Conservation (phyloP, 352 stramenopile genomes). For the Globisporangium okanoganense region DNA sequence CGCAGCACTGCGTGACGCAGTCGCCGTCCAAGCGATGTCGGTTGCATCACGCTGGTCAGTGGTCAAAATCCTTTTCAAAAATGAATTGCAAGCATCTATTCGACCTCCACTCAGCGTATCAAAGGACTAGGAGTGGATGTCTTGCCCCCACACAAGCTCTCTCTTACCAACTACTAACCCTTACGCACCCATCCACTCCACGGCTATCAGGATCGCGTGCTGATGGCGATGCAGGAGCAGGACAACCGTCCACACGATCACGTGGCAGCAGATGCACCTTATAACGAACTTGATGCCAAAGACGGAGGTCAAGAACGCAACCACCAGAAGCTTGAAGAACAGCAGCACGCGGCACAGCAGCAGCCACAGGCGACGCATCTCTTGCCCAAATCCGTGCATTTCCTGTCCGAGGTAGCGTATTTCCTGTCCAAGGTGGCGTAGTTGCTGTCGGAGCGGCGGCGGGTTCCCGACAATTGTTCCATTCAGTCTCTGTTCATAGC, state of each 20-base stretch:
- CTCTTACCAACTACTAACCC: too few species aligned
- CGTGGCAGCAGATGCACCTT: constrained; percentile 33
- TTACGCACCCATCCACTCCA: too few species aligned
- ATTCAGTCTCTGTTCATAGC: constrained; percentile 40
- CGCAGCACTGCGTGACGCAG: too few species aligned
- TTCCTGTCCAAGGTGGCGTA: neutral
- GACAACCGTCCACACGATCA: constrained; percentile 11
- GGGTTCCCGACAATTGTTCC: constrained; percentile 28
- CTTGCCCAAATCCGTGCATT: neutral
- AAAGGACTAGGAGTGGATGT: too few species aligned
- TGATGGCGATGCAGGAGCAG: neutral
- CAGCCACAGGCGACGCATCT: neutral
- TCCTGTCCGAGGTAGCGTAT: neutral
- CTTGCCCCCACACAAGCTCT: too few species aligned
- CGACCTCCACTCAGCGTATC: too few species aligned
- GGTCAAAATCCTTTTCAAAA: too few species aligned
- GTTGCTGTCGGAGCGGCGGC: constrained; percentile 23
- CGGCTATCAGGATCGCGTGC: neutral
- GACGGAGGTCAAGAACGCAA: constrained; percentile 42
- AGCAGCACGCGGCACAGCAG: constrained; percentile 23
- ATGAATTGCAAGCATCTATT: too few species aligned
- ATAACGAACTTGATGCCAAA: constrained; percentile 38
- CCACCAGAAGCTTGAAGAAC: constrained; percentile 30
- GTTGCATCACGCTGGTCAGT: too few species aligned
- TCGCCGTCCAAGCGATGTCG: too few species aligned